Evolutionary conservation across 2,329 filamentous ascomycete species (phyloP).

Genomic region (Keithomyces neogunnii): DNA sequence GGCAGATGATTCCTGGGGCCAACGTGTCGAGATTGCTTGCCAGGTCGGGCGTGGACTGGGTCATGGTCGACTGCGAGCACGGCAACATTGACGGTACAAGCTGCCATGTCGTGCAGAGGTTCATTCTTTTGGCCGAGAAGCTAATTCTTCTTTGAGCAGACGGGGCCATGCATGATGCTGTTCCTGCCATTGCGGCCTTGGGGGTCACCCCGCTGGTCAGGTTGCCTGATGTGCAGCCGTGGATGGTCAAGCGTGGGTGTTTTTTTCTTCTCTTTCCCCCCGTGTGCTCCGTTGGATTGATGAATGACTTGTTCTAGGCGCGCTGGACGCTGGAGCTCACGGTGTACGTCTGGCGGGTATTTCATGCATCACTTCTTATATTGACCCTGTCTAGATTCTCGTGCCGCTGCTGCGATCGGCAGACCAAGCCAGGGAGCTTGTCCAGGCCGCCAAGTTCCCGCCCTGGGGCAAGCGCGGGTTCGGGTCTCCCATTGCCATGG

Average conservation of each 20-base stretch:
- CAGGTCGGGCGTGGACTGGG: conserved; percentile 55
- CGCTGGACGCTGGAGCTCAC: conserved; percentile 42
- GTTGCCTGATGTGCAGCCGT: conserved; percentile 41
- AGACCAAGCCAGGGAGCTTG: conserved; percentile 35
- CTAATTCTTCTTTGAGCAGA: conserved; percentile 19
- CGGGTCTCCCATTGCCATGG: conserved; percentile 37
- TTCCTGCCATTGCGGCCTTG: conserved; percentile 40
- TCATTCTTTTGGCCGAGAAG: neutral
- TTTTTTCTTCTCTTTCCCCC: neutral
- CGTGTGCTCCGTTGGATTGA: neutral
- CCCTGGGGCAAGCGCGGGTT: conserved; percentile 39
- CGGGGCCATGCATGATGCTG: conserved; percentile 43
- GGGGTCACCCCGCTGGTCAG: conserved; percentile 37
- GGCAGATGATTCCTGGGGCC: conserved; percentile 55
- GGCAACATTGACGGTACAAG: conserved; percentile 39
- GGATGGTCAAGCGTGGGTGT: conserved; percentile 35
- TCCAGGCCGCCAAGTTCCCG: conserved; percentile 41
- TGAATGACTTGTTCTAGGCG: conserved; percentile 20
- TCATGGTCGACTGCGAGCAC: conserved; percentile 51
- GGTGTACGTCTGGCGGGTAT: conserved; percentile 28
- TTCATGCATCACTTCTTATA: neutral
- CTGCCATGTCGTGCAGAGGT: neutral
- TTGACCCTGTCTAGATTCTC: conserved; percentile 27
- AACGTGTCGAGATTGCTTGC: conserved; percentile 54
- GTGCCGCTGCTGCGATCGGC: conserved; percentile 36